These are phyloP conservation scores for Dendrobium catenatum DNA, from an alignment of 106 monocot genomes.

Conservation along the genomic window DNA sequence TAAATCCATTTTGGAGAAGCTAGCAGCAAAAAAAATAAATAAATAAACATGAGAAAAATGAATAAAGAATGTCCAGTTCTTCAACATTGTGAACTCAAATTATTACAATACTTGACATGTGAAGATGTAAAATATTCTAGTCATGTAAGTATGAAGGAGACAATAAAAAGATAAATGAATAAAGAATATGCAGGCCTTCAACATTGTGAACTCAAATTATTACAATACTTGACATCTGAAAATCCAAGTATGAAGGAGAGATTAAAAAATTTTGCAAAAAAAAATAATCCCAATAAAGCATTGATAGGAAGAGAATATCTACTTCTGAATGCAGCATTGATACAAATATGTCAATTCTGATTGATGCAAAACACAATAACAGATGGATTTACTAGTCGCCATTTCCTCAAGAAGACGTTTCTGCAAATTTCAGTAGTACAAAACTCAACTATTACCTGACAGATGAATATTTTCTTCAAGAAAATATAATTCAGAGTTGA, in stretches of 20 bases:
- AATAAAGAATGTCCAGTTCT: not conserved
- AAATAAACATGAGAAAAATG: not conserved
- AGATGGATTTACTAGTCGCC: too few species aligned
- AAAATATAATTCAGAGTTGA: not conserved
- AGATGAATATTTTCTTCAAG: not conserved
- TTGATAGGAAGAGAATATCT: not conserved
- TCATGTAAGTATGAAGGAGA: not conserved
- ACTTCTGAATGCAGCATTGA: not conserved
- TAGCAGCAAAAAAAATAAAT: not conserved
- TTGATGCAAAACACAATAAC: not conserved
- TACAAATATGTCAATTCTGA: not conserved
- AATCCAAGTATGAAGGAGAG: not conserved
- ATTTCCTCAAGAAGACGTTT: too few species aligned
- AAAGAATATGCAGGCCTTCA: not conserved
- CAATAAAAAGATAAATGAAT: not conserved
- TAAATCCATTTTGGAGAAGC: conserved; percentile 17
- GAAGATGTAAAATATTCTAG: not conserved
- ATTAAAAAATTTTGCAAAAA: not conserved
- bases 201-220: not conserved
- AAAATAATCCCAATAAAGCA: not conserved
- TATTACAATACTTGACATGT: not conserved
- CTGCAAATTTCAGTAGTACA: not conserved
- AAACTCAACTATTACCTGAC: not conserved
- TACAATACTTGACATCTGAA: not conserved
- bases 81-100: not conserved